These are phyloP conservation scores for Rhizomucor miehei DNA, from an alignment of 371 early-diverging fungal species.

Conservation along the genomic window DNA sequence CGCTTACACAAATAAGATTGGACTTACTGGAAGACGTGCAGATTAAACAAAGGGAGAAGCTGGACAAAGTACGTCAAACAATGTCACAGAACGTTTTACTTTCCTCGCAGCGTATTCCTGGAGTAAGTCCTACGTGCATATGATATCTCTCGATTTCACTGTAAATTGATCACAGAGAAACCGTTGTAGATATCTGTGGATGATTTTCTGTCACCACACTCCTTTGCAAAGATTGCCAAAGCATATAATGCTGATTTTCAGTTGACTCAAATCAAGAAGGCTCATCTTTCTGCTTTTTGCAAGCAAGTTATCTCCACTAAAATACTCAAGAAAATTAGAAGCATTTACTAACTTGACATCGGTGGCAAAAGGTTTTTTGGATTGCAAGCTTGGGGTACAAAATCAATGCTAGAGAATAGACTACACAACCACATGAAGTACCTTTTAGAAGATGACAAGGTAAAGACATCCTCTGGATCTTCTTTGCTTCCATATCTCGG, in stretches of 20 bases:
- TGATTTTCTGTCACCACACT: conserved; percentile 44
- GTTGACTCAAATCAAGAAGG: conserved; percentile 45
- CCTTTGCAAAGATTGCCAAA: conserved; percentile 44
- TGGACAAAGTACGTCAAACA: conserved; percentile 50
- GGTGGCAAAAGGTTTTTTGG: conserved; percentile 52
- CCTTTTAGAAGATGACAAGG: conserved; percentile 52
- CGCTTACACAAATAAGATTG: too few species aligned
- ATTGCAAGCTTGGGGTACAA: conserved; percentile 49
- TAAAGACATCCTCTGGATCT: conserved; percentile 17
- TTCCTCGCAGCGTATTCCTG: conserved; percentile 28
- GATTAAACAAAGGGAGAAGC: conserved; percentile 56
- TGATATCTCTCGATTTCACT: background rate
- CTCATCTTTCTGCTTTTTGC: conserved; percentile 53
- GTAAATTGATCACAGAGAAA: background rate
- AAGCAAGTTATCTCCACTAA: conserved; percentile 28
- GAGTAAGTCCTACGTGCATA: conserved; percentile 28
- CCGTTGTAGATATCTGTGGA: conserved; percentile 43
- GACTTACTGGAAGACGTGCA: conserved; percentile 11
- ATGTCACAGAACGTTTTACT: conserved; percentile 50
- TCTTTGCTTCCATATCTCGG: background rate
- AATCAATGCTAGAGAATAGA: conserved; percentile 51
- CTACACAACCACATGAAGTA: conserved; percentile 52
- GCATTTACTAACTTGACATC: background rate
- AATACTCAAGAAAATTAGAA: too few species aligned
- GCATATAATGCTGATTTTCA: conserved; percentile 52